These are phyloP conservation scores for Silene vulgaris DNA, from an alignment of 179 eudicot genomes.

Conservation along the genomic window DNA sequence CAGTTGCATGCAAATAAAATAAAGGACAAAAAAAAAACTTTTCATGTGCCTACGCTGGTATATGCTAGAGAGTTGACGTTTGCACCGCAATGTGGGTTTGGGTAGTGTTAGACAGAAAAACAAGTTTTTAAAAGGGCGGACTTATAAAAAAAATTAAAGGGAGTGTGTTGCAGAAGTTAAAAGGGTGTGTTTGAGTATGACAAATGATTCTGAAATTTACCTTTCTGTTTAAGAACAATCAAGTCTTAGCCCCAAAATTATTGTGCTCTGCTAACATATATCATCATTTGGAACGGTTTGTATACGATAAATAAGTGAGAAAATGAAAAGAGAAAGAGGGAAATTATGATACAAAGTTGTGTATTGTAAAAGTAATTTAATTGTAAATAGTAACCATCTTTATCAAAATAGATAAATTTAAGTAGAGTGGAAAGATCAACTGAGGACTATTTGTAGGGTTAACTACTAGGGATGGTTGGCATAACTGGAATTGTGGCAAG, in stretches of 20 bases:
- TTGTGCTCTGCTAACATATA: not conserved
- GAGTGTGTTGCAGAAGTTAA: not conserved
- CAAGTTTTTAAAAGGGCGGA: not conserved
- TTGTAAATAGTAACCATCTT: not conserved
- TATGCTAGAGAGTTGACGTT: not conserved
- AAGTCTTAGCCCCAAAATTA: not conserved
- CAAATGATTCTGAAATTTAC: not conserved
- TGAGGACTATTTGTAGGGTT: not conserved
- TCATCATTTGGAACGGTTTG: not conserved
- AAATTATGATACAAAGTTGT: not conserved
- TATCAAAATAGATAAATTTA: not conserved
- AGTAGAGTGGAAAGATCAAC: not conserved
- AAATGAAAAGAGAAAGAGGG: not conserved
- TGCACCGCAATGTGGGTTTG: not conserved
- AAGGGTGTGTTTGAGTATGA: not conserved
- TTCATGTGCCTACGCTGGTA: not conserved
- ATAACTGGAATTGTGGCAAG: not conserved
- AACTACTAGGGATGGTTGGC: not conserved
- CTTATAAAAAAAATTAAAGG: not conserved
- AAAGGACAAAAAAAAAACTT: not conserved
- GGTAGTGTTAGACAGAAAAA: not conserved
- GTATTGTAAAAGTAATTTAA: not conserved
- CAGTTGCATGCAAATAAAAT: not conserved
- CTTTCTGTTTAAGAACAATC: not conserved
- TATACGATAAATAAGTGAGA: not conserved